Evolutionary conservation across 202 grass and related monocot species (phyloP).

Genomic region (Sporobolus alterniflorus): DNA sequence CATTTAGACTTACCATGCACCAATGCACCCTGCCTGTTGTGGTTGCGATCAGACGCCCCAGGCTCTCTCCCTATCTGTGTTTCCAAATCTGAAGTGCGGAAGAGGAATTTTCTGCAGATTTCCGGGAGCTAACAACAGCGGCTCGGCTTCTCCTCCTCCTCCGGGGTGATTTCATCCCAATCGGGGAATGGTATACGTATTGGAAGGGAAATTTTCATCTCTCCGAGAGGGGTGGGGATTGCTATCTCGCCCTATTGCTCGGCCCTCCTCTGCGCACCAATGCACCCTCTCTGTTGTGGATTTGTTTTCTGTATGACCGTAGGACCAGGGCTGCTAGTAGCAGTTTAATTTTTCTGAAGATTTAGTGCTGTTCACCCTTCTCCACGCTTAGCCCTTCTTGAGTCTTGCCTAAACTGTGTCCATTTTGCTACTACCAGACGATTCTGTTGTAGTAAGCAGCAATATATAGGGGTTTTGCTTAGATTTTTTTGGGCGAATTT

Average conservation of each 20-base stretch:
- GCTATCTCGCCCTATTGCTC: too few relatives aligned
- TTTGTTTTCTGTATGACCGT: neutral
- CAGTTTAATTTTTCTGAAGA: neutral
- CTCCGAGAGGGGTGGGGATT: too few relatives aligned
- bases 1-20: constrained; percentile 8
- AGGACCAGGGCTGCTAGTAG: neutral
- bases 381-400: neutral
- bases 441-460: neutral
- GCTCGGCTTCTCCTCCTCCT: too few relatives aligned
- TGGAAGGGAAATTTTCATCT: too few relatives aligned
- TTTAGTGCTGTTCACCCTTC: neutral
- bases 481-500: neutral
- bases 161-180: too few relatives aligned
- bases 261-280: too few relatives aligned
- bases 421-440: neutral
- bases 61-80: too few relatives aligned
- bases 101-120: too few relatives aligned
- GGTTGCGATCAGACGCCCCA: too few relatives aligned
- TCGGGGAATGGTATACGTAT: too few relatives aligned
- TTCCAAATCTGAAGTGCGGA: too few relatives aligned
- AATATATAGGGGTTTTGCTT: neutral
- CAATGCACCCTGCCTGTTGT: neutral
- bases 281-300: neutral
- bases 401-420: neutral
- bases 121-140: too few relatives aligned